phyloP scores from a whole-genome alignment of 2,329 filamentous ascomycete genomes.

The Gnomoniopsis sp. region DNA sequence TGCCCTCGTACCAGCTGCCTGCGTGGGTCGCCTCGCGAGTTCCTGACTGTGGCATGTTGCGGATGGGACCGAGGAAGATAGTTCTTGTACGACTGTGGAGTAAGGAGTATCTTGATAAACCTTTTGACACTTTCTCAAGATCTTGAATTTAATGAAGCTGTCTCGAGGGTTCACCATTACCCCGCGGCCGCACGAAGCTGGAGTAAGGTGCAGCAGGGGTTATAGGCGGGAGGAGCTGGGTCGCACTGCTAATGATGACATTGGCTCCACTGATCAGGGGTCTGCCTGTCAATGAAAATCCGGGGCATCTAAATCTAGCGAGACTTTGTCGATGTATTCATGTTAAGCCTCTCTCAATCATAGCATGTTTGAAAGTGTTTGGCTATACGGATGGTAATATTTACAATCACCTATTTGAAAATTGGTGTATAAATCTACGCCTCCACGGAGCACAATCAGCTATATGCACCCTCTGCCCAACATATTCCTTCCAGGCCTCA shows the following conservation, averaged over 20 bases:
- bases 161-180: no score
- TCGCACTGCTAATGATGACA: constrained; percentile 7
- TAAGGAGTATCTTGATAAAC: not conserved
- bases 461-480: no score
- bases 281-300: not conserved
- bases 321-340: no score
- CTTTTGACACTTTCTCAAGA: not conserved
- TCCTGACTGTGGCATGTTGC: constrained; percentile 27
- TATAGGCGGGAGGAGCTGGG: not conserved
- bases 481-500: no score
- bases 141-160: no score
- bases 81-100: no score
- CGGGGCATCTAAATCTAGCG: no score
- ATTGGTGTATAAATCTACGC: no score
- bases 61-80: not conserved
- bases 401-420: no score
- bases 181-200: no score
- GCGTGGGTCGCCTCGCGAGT: constrained; percentile 67
- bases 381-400: not conserved
- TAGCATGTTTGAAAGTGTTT: not conserved
- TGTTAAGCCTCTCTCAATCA: no score
- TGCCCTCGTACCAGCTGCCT: constrained; percentile 79
- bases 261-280: not conserved
- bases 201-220: not conserved
- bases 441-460: no score